Evolutionary conservation across 2,329 filamentous ascomycete genomes (phyloP), one percentile per base, ranked within the genome.

Genomic region (Trichoderma asperellum): DNA sequence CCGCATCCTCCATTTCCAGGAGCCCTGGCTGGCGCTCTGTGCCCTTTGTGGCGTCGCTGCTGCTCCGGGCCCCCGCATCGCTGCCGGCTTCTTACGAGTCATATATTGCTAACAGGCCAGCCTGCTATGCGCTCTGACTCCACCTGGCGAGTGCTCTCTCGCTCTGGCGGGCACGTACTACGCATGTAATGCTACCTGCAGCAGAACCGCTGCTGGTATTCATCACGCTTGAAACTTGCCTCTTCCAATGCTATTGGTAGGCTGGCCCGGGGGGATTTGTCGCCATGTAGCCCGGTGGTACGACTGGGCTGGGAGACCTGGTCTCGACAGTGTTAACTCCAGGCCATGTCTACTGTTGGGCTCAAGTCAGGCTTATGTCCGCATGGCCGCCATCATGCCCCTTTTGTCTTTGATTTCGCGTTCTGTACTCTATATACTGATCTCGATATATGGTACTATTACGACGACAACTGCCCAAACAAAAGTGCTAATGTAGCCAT

Each of bases 1-100:
- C 53, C 63, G 63, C 55, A 67, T 52, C 63, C 40, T 43, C 66
- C 57, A 53, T 62, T 49, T 68, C 49, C 43, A 68, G 32, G 43
- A 57, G 57, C 37, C 63, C 55, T 59, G 53, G 21, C 29, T 57
- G 55, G 55, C 14, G 53, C 40, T n/a, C 18, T 35, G 6, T 65
- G 16, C 55, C 40, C 29, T 32, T 49, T 57, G 35, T 57, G 35
- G n/a, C 52, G 52, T 66, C 52, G 37, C 40, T 21, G 63, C 43
- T 66, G 43, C 47, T 27, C 55, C 56, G 55, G 24, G 21, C 65
- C 65, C 58, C 65, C 59, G 27, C 59, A 62, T 62, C 43, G 40
- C 32, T 52, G 29, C 59, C 34, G 18, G 11, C 49, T 58, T 58
- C 32, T 58, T 37, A 58, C 55, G 32, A 58, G 62, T 40, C 55